Evolutionary conservation across 768 basidiomycete genomes (phyloP).

Genomic region (Botryobasidium botryosum): DNA sequence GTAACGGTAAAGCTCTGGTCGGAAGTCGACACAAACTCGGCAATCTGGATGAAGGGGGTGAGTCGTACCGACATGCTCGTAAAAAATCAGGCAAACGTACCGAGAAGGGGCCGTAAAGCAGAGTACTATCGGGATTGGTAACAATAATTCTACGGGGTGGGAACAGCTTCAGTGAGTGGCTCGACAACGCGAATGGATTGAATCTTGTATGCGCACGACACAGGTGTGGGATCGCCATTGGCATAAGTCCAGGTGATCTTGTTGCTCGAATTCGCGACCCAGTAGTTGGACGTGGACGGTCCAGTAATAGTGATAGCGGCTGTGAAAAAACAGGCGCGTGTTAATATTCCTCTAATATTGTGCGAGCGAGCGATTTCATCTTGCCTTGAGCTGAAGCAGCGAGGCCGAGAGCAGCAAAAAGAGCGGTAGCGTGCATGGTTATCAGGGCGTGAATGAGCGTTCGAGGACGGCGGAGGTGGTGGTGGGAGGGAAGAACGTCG

Average conservation of each 20-base stretch:
- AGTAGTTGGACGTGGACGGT: slow-evolving; percentile 19
- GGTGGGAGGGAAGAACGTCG: no score
- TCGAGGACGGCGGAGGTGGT: no score
- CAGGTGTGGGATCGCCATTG: slow-evolving; percentile 20
- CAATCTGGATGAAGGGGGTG: slow-evolving; percentile 16
- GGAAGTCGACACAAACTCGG: slow-evolving; percentile 19
- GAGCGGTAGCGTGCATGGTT: no score
- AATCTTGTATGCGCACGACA: no score
- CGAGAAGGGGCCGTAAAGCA: slow-evolving; percentile 24
- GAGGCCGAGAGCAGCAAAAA: no score
- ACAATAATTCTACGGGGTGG: no score
- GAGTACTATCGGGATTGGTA: slow-evolving; percentile 18
- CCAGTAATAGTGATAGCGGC: slow-evolving; percentile 20
- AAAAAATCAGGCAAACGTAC: slow-evolving; percentile 5
- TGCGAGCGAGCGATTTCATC: no score
- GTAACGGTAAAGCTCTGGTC: slow-evolving; percentile 16
- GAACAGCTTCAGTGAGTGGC: no score
- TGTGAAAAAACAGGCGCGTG: slow-evolving; percentile 6
- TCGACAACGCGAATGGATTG: no score
- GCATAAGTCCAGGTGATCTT: slow-evolving; percentile 21
- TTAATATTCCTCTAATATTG: no score
- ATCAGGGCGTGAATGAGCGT: no score
- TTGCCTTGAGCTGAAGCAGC: no score
- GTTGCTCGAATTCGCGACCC: slow-evolving; percentile 18
- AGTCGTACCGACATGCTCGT: neutral